Evolutionary conservation across 768 basidiomycete species (phyloP).

Genomic region (Galerina marginata): DNA sequence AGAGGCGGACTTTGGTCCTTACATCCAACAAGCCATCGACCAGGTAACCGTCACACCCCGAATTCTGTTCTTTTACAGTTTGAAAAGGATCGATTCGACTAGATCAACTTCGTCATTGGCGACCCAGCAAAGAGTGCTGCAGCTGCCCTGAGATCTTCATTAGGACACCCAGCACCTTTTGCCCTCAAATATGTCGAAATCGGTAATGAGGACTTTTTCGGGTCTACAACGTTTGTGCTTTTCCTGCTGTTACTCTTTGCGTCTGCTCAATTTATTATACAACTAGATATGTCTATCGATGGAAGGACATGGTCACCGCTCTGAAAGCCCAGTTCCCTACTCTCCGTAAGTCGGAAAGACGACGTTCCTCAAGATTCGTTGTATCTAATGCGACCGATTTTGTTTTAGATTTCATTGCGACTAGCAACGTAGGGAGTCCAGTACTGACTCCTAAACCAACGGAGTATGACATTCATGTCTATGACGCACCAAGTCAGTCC

Average conservation of each 20-base stretch:
- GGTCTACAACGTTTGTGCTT: conserved; percentile 25
- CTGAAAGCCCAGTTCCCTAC: conserved; percentile 55
- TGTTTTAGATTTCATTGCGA: conserved; percentile 60
- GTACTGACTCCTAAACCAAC: conserved; percentile 52
- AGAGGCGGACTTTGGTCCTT: conserved; percentile 7
- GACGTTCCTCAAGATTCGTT: neutral
- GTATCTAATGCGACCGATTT: neutral
- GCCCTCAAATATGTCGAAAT: conserved; percentile 53
- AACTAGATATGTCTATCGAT: conserved; percentile 55
- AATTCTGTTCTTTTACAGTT: neutral
- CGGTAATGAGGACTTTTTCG: conserved; percentile 56
- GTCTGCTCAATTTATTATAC: neutral
- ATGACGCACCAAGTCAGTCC: conserved; percentile 55
- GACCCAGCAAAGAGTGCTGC: conserved; percentile 5
- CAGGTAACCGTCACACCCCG: neutral
- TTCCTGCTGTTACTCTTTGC: neutral
- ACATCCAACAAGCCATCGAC: conserved; percentile 13
- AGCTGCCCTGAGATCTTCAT: conserved; percentile 32
- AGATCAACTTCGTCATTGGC: conserved; percentile 15
- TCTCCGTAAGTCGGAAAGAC: conserved; percentile 44
- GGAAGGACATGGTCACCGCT: conserved; percentile 51
- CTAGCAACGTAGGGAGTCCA: conserved; percentile 48
- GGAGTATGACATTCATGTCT: conserved; percentile 65
- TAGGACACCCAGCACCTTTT: conserved; percentile 62
- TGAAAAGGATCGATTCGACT: neutral